Conservation (phyloP, 495 filamentous ascomycete genomes). For the Hypoxylon cercidicola region DNA sequence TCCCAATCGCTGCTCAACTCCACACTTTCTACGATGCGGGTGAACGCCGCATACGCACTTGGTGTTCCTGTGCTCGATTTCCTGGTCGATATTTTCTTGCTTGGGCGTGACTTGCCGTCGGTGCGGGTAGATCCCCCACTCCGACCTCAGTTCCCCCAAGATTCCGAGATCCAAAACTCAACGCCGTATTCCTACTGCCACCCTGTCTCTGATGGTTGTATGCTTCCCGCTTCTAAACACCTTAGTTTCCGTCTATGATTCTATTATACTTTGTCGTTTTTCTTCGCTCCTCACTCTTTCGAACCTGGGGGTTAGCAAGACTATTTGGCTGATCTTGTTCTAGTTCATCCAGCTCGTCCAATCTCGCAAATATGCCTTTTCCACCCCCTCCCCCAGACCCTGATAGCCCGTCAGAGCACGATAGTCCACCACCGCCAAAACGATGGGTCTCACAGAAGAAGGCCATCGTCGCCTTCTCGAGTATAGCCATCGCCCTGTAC, state of each 20-base stretch:
- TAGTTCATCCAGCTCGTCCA: not conserved
- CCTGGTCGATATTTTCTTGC: not conserved
- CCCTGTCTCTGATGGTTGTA: no score
- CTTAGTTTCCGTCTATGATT: no score
- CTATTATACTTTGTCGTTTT: no score
- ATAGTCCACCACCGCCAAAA: not conserved
- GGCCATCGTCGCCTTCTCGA: constrained; percentile 63
- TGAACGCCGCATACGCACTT: not conserved
- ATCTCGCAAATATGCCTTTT: not conserved
- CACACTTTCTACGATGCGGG: not conserved
- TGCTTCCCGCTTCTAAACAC: no score
- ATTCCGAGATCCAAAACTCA: not conserved
- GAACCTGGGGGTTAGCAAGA: not conserved
- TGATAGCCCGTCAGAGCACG: not conserved
- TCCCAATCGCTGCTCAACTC: not conserved
- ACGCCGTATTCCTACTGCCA: no score
- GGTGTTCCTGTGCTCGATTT: not conserved
- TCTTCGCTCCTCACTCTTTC: not conserved
- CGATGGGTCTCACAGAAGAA: constrained; percentile 48
- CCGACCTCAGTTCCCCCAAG: not conserved
- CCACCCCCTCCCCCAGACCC: not conserved
- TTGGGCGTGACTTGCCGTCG: not conserved
- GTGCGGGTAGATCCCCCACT: constrained; percentile 1
- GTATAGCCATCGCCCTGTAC: constrained; percentile 68
- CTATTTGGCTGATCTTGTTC: not conserved